Conservation (phyloP, 1,139 yeast genomes). For the Yamadazyma buinensis region DNA sequence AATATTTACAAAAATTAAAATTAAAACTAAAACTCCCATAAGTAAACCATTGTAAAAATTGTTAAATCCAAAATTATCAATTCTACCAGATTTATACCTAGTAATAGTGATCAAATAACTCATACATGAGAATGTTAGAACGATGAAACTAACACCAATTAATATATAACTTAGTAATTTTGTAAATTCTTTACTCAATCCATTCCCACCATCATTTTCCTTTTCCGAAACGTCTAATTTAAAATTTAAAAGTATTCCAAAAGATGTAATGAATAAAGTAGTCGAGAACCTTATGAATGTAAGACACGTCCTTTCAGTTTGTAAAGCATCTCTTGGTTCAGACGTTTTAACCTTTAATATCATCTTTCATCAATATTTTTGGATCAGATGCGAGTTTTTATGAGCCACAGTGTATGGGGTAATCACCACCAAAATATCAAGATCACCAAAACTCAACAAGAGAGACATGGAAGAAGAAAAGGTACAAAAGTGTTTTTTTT, state of each 20-base stretch:
- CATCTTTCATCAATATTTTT: too few species aligned
- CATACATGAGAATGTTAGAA: conserved; percentile 37
- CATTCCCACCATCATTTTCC: conserved; percentile 4
- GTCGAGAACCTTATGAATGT: conserved; percentile 51
- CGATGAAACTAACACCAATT: conserved; percentile 35
- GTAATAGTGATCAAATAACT: conserved; percentile 47
- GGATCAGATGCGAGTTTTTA: too few species aligned
- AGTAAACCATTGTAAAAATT: conserved; percentile 36
- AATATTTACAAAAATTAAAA: conserved; percentile 42
- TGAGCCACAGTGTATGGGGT: too few species aligned
- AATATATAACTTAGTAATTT: conserved; percentile 37
- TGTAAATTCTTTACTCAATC: conserved; percentile 20
- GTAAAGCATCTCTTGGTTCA: conserved; percentile 61
- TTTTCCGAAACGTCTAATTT: conserved; percentile 33
- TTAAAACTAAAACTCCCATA: conserved; percentile 36
- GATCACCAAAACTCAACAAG: too few species aligned
- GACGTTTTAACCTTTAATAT: conserved; percentile 44
- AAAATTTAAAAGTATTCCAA: conserved; percentile 51
- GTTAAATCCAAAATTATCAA: conserved; percentile 37
- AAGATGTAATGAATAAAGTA: conserved; percentile 47
- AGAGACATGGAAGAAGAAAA: too few species aligned
- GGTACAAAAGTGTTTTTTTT: too few species aligned
- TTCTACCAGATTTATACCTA: conserved; percentile 41
- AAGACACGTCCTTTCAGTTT: conserved; percentile 56
- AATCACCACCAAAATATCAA: too few species aligned